Evolutionary conservation across 345 rosid genomes (phyloP).

Genomic region (Erodium maritimum): DNA sequence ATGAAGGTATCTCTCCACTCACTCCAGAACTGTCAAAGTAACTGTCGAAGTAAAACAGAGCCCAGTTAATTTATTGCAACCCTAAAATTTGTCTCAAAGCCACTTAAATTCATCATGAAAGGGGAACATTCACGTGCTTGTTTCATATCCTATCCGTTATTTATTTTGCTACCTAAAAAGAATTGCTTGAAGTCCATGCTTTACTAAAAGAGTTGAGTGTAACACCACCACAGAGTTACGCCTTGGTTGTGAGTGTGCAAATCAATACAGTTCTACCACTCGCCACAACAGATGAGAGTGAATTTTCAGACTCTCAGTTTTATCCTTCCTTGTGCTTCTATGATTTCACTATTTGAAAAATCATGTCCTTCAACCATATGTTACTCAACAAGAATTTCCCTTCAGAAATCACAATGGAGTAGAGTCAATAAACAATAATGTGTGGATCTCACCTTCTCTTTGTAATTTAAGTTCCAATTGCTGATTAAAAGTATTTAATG

Average conservation of each 20-base stretch:
- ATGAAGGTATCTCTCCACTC: slow-evolving; percentile 41
- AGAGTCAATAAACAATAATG: background rate
- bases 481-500: no score
- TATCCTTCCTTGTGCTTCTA: background rate
- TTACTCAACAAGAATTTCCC: background rate
- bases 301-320: background rate
- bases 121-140: background rate
- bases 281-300: no score
- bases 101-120: background rate
- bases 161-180: no score
- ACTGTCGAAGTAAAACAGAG: slow-evolving; percentile 16
- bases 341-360: no score
- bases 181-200: background rate
- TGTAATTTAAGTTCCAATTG: no score
- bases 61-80: background rate
- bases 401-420: background rate
- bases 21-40: slow-evolving; percentile 45
- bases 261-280: no score
- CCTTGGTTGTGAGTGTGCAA: background rate
- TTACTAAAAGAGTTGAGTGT: no score
- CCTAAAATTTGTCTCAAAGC: background rate
- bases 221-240: no score
- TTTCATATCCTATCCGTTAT: background rate
- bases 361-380: background rate
- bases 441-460: no score